phyloP scores from a whole-genome alignment of 768 basidiomycete species.

The Boletales sp. region DNA sequence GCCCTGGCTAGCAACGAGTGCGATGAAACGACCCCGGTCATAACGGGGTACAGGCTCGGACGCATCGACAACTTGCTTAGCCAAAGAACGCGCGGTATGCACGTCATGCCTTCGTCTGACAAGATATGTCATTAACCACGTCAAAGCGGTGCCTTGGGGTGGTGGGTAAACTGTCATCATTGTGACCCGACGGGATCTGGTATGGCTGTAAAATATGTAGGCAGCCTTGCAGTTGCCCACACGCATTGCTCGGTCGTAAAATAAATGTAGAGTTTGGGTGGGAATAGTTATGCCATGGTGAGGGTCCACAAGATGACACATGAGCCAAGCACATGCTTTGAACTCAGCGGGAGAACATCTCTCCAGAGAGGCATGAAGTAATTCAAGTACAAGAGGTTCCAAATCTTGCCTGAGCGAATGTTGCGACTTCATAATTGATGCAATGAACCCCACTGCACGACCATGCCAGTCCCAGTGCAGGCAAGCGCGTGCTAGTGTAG shows the following conservation, averaged over 20 bases:
- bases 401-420: slow-evolving; percentile 21
- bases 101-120: slow-evolving; percentile 34
- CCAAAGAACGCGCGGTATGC: slow-evolving; percentile 48
- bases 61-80: slow-evolving; percentile 43
- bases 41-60: slow-evolving; percentile 40
- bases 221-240: slow-evolving; percentile 34
- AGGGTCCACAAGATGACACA: slow-evolving; percentile 35
- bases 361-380: slow-evolving; percentile 42
- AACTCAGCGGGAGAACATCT: slow-evolving; percentile 36
- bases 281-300: slow-evolving; percentile 36
- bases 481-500: slow-evolving; percentile 49
- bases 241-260: slow-evolving; percentile 41
- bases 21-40: slow-evolving; percentile 49
- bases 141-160: slow-evolving; percentile 43
- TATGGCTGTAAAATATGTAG: slow-evolving; percentile 43
- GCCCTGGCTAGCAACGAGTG: slow-evolving; percentile 42
- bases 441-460: slow-evolving; percentile 40
- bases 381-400: slow-evolving; percentile 38
- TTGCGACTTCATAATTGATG: slow-evolving; percentile 23
- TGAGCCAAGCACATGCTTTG: slow-evolving; percentile 38
- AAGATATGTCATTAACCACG: slow-evolving; percentile 54
- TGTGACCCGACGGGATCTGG: slow-evolving; percentile 33
- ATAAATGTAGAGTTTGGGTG: slow-evolving; percentile 40
- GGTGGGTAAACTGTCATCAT: slow-evolving; percentile 42
- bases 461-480: slow-evolving; percentile 52